Evolutionary conservation across 225 moss, liverwort and hornwort species (phyloP), one percentile per base, ranked within the genome.

Genomic region (Bryoerythrophyllum caledonicum): DNA sequence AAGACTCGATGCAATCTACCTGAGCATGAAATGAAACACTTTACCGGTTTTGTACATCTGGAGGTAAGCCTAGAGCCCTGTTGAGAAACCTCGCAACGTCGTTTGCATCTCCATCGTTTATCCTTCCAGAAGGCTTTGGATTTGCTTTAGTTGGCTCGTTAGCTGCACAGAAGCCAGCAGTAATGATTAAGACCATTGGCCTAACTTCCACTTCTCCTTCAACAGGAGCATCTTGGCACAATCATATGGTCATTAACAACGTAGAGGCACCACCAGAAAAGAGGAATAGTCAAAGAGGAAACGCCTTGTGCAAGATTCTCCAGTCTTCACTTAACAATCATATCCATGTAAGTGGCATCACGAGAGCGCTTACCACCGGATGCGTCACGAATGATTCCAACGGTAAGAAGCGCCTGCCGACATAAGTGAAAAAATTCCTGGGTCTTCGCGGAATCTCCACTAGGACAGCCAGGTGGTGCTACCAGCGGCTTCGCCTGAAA

Each of bases 21-120:
- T 70, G 38, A 73, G 20, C 53, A 74, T 58, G 10, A 59, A 63
- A 62, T 54, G 30, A 56, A 46, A 59, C 43, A 65, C 53, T 67
- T 48, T 68, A 94, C 87, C 92, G 86, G 51, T 99, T 99, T 73
- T 99, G 99, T 59, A 92, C 78, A 12, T 88, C 91, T 48, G 99
- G 99, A 38, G 93, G 92, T 79, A 99, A 82, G 12, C 99, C 99
- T 49, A 99, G 57, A 58, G 91, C 91, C 61, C 99, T 89, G 81
- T 99, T 99, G 63, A 99, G 92, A 80, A 95, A 99, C 71, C 99
- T 89, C 66, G 84, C 99, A 43, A 99, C 95, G 73, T 99, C 95
- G 82, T 99, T 90, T 67, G 91, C 68, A 85, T 99, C 95, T 37
- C 84, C 88, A 82, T 99, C 99, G 41, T 86, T 84, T 49, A 99